phyloP scores from a whole-genome alignment of 2,329 filamentous ascomycete genomes.

The Monilinia vaccinii-corymbosi region DNA sequence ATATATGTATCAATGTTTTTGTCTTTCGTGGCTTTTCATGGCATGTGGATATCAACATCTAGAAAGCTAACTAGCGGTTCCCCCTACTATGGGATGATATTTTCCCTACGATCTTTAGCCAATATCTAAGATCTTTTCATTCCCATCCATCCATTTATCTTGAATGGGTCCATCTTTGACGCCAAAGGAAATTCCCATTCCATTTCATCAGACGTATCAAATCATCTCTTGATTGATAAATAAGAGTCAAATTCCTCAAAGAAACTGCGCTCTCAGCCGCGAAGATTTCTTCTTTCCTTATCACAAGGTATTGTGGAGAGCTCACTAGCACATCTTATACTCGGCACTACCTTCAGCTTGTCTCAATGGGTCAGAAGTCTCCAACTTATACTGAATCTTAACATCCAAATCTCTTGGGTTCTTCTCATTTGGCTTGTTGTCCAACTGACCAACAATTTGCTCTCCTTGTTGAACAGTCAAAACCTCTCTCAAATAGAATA shows the following conservation, averaged over 20 bases:
- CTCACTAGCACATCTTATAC: slow-evolving; percentile 66
- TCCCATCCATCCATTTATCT: not conserved
- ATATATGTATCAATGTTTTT: too few relatives aligned
- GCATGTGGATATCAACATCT: not conserved
- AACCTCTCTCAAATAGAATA: slow-evolving; percentile 93
- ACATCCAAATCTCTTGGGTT: slow-evolving; percentile 95
- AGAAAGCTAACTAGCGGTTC: not conserved
- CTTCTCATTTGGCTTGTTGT: slow-evolving; percentile 84
- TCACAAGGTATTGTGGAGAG: not conserved
- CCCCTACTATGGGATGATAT: not conserved
- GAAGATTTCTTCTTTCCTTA: slow-evolving; percentile 18
- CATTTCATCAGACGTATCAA: not conserved
- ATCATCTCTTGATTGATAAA: not conserved
- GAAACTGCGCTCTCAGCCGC: slow-evolving; percentile 30
- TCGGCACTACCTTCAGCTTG: slow-evolving; percentile 58
- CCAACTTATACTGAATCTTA: slow-evolving; percentile 70
- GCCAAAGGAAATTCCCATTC: slow-evolving; percentile 1
- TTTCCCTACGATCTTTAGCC: not conserved
- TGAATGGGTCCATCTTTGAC: slow-evolving; percentile 3
- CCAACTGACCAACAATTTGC: slow-evolving; percentile 61
- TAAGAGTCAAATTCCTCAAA: slow-evolving; percentile 6
- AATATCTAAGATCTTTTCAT: not conserved
- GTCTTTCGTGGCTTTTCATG: too few relatives aligned
- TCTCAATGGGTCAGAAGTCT: slow-evolving; percentile 65
- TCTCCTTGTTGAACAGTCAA: slow-evolving; percentile 87